Conservation (phyloP, 306 rosid genomes). For the Sesbania bispinosa region DNA sequence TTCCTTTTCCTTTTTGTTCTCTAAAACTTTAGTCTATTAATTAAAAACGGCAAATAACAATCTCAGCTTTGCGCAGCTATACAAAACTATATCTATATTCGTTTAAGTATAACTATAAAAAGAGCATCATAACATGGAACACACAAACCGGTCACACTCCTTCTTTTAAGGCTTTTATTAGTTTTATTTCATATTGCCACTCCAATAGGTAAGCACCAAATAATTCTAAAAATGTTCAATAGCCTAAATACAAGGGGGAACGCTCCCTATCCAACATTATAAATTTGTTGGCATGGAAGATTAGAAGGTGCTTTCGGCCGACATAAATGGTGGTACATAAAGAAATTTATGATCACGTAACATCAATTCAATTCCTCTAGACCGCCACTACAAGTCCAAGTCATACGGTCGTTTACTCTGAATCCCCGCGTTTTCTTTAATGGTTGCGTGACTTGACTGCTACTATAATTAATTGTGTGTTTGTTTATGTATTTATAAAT, state of each 20-base stretch:
- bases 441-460: neutral
- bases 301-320: conserved; percentile 16
- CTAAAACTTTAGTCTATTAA: neutral
- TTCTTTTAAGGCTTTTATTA: conserved; percentile 13
- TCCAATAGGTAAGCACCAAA: neutral
- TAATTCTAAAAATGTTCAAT: neutral
- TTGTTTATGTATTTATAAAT: no score
- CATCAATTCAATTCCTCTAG: no score
- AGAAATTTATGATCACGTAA: neutral
- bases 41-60: neutral
- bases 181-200: neutral
- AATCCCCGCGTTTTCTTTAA: neutral
- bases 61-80: neutral
- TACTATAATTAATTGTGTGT: no score
- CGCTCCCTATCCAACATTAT: neutral
- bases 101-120: neutral
- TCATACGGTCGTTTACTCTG: neutral
- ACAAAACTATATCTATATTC: neutral
- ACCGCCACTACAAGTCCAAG: neutral
- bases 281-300: conserved; percentile 8
- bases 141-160: neutral
- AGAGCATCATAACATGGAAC: neutral
- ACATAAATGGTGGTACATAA: neutral
- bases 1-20: no score
- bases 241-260: neutral